These are phyloP conservation scores for Mucor sp. DNA, from an alignment of 371 early-diverging fungal genomes.

Conservation along the genomic window DNA sequence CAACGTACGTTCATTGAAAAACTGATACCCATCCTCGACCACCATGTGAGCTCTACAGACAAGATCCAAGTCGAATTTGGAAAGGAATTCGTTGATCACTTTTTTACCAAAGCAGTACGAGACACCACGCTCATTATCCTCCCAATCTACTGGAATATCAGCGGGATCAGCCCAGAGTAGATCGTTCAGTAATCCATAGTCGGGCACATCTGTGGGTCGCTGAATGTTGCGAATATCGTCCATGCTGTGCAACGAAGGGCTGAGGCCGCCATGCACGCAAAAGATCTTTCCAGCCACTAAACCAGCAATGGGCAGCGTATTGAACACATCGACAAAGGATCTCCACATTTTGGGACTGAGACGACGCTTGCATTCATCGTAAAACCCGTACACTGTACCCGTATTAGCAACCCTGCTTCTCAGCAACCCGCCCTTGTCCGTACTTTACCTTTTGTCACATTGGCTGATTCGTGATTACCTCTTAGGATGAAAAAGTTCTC, in stretches of 20 bases:
- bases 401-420: not conserved
- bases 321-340: constrained; percentile 97
- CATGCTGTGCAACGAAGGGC: constrained; percentile 87
- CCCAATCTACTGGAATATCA: constrained; percentile 84
- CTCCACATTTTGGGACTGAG: constrained; percentile 96
- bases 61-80: constrained; percentile 81
- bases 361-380: constrained; percentile 98
- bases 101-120: constrained; percentile 93
- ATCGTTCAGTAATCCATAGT: constrained; percentile 85
- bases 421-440: not conserved
- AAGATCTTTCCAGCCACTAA: constrained; percentile 97
- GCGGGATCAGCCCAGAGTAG: constrained; percentile 94
- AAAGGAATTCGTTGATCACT: constrained; percentile 86
- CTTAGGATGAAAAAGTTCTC: constrained; percentile 94
- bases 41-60: constrained; percentile 98
- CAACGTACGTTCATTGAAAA: constrained; percentile 92
- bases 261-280: constrained; percentile 97
- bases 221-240: constrained; percentile 91
- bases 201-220: constrained; percentile 97
- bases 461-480: constrained; percentile 98
- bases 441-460: constrained; percentile 70
- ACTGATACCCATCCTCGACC: constrained; percentile 99
- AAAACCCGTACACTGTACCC: constrained; percentile 92
- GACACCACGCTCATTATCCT: constrained; percentile 98
- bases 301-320: constrained; percentile 96